These are phyloP conservation scores for Vachellia pachyceras DNA, from an alignment of 306 rosid species.

Conservation along the genomic window DNA sequence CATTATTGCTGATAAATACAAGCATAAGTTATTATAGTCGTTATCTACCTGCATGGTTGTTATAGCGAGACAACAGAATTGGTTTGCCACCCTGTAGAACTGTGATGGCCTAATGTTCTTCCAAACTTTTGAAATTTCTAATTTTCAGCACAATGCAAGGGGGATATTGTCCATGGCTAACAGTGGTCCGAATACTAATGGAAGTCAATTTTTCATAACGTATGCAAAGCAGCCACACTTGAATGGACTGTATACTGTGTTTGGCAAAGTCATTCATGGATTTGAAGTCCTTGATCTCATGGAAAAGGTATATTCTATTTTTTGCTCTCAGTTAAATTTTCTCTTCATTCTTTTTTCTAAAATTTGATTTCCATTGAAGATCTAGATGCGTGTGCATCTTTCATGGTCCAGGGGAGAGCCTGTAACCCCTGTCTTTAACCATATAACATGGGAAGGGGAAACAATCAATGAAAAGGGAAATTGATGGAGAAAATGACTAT, in stretches of 20 bases:
- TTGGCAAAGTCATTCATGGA: conserved; percentile 95
- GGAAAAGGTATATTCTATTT: conserved; percentile 74
- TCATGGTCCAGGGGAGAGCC: too few relatives aligned
- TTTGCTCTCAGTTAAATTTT: conserved; percentile 3
- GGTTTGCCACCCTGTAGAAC: not conserved
- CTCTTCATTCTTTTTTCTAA: not conserved
- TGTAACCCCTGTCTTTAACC: too few relatives aligned
- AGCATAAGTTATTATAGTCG: not conserved
- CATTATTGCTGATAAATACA: not conserved
- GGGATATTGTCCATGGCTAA: conserved; percentile 93
- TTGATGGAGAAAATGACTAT: not conserved
- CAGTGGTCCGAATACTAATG: conserved; percentile 96
- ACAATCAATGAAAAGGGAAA: not conserved
- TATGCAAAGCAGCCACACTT: conserved; percentile 94
- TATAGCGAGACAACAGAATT: not conserved
- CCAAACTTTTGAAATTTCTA: conserved; percentile 9
- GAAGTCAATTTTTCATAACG: conserved; percentile 84
- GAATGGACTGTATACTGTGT: conserved; percentile 81
- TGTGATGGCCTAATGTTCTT: not conserved
- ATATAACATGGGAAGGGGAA: not conserved
- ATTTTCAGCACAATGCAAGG: conserved; percentile 88
- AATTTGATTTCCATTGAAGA: not conserved
- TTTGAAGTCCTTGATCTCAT: conserved; percentile 96
- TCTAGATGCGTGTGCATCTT: too few relatives aligned
- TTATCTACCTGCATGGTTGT: not conserved